phyloP scores from a whole-genome alignment of 768 basidiomycete genomes.

The Boletus barrowsii region DNA sequence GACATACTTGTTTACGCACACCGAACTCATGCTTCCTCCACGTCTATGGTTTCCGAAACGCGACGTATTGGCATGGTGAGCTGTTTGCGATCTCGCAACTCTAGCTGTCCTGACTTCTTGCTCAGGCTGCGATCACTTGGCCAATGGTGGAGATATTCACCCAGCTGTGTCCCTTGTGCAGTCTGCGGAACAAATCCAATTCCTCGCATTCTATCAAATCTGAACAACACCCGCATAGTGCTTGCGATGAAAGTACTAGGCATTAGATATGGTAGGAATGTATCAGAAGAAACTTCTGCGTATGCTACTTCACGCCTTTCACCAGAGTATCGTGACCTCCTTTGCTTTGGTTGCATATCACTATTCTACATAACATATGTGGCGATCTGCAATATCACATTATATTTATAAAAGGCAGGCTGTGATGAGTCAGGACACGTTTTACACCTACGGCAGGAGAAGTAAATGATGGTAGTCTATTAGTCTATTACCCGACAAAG shows the following conservation, averaged over 20 bases:
- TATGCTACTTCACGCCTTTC: background rate
- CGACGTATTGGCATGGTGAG: constrained; percentile 60
- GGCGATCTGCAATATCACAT: constrained; percentile 8
- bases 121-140: constrained; percentile 69
- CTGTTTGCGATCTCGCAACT: constrained; percentile 6
- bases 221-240: constrained; percentile 13
- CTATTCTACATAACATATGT: constrained; percentile 14
- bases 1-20: constrained; percentile 68
- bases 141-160: constrained; percentile 70
- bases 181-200: constrained; percentile 37
- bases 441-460: background rate
- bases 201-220: constrained; percentile 19
- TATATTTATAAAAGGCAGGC: background rate
- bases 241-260: constrained; percentile 23
- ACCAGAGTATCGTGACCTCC: background rate
- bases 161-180: constrained; percentile 56
- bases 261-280: background rate
- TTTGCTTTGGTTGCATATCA: constrained; percentile 6
- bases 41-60: constrained; percentile 54
- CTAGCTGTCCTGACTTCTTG: constrained; percentile 3
- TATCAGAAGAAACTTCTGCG: background rate
- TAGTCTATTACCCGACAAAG: background rate
- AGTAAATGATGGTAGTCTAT: background rate
- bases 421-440: background rate
- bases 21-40: constrained; percentile 51